These are phyloP conservation scores for Neonectria neomacrospora DNA, from an alignment of 2,329 filamentous ascomycete species.

Conservation along the genomic window DNA sequence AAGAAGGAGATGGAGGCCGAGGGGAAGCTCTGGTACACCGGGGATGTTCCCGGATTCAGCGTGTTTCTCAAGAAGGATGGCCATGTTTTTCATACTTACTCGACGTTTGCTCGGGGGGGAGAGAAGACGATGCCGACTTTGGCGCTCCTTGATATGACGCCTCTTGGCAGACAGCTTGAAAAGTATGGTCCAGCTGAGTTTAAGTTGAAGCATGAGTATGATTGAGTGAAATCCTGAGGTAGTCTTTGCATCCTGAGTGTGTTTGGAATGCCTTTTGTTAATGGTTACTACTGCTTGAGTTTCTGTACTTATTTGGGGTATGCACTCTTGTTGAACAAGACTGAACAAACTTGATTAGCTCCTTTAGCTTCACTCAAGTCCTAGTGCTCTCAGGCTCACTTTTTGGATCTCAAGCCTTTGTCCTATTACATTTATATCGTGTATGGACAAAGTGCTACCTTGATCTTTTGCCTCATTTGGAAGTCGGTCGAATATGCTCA, in stretches of 20 bases:
- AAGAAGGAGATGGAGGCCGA: slow-evolving; percentile 42
- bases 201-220: slow-evolving; percentile 44
- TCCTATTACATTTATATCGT: too few species aligned
- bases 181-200: slow-evolving; percentile 42
- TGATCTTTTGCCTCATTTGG: too few species aligned
- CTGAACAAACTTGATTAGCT: too few species aligned
- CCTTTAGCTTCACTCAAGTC: too few species aligned
- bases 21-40: slow-evolving; percentile 43
- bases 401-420: too few species aligned
- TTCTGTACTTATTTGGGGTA: background rate
- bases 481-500: too few species aligned
- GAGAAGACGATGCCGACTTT: slow-evolving; percentile 48
- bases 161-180: slow-evolving; percentile 48
- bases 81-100: slow-evolving; percentile 53
- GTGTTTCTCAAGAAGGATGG: slow-evolving; percentile 49
- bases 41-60: slow-evolving; percentile 52
- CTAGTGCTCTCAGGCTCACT: too few species aligned
- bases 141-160: slow-evolving; percentile 49
- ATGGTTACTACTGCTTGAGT: background rate
- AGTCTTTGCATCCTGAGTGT: background rate
- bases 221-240: background rate
- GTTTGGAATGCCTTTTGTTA: too few species aligned
- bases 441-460: too few species aligned
- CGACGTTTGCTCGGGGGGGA: slow-evolving; percentile 47
- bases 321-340: background rate